Evolutionary conservation across 331 rosid genomes (phyloP).

Genomic region (Rhamnella rubrinervis): DNA sequence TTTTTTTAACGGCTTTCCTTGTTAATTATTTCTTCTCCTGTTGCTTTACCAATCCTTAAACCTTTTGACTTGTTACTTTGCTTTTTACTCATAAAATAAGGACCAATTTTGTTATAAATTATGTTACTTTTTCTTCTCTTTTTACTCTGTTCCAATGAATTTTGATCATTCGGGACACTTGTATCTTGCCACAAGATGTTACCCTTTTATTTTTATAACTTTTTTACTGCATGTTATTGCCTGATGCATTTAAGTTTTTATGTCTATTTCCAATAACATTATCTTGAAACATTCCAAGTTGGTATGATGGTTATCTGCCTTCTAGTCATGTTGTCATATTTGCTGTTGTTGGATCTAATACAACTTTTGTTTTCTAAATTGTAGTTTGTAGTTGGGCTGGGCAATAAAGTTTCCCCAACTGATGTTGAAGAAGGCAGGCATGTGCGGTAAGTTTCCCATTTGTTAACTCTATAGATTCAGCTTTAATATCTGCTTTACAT

Average conservation of each 20-base stretch:
- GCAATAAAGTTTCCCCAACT: conserved; percentile 98
- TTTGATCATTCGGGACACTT: not conserved
- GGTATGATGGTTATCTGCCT: not conserved
- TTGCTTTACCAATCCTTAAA: not conserved
- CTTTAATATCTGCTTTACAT: not conserved
- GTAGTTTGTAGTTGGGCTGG: conserved; percentile 97
- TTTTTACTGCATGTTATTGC: not conserved
- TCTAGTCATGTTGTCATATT: not conserved
- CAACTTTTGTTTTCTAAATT: conserved; percentile 21
- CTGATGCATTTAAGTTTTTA: not conserved
- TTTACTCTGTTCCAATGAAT: not conserved
- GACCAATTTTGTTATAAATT: not conserved
- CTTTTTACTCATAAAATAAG: not conserved
- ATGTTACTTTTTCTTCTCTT: not conserved
- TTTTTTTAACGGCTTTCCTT: not conserved
- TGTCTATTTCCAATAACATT: not conserved
- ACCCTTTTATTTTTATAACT: not conserved
- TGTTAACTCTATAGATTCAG: conserved; percentile 6
- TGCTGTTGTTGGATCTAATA: conserved; percentile 24
- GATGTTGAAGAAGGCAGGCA: conserved; percentile 99
- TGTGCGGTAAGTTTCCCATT: conserved; percentile 67
- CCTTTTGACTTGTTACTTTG: not conserved
- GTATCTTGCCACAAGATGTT: not conserved
- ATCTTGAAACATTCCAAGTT: not conserved
- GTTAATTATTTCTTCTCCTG: not conserved